These are phyloP conservation scores for Daldinia concentrica DNA, from an alignment of 495 filamentous ascomycete species.

Conservation along the genomic window DNA sequence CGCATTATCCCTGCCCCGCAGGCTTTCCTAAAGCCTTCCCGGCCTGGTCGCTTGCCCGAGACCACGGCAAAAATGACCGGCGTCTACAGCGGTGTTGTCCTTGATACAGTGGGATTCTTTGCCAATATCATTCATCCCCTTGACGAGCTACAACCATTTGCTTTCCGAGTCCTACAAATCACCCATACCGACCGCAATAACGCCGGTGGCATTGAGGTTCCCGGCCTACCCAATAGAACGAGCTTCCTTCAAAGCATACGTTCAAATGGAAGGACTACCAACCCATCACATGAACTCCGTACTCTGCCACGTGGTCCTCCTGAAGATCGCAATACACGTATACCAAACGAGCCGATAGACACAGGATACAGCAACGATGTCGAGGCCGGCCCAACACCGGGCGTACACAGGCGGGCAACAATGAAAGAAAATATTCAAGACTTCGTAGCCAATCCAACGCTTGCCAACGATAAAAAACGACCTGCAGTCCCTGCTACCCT, in stretches of 20 bases:
- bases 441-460: constrained; percentile 49
- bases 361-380: constrained; percentile 26
- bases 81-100: constrained; percentile 64
- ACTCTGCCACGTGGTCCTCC: constrained; percentile 12
- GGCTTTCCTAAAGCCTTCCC: constrained; percentile 65
- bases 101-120: constrained; percentile 68
- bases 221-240: neutral
- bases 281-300: neutral
- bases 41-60: constrained; percentile 65
- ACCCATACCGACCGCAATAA: constrained; percentile 48
- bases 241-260: constrained; percentile 7
- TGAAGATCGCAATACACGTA: constrained; percentile 13
- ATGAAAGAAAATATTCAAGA: constrained; percentile 50
- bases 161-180: constrained; percentile 60
- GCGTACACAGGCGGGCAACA: constrained; percentile 44
- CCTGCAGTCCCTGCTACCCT: constrained; percentile 57
- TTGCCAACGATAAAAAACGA: constrained; percentile 44
- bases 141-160: constrained; percentile 56
- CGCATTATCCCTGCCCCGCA: constrained; percentile 75
- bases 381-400: constrained; percentile 36
- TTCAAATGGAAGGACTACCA: constrained; percentile 4
- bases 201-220: constrained; percentile 35
- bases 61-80: constrained; percentile 63
- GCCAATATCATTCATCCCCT: constrained; percentile 67
- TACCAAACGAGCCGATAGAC: neutral